Percentiles rank a stretch among this genome's conserved stretches.
These are phyloP conservation scores for Acanthochlamys bracteata DNA, from an alignment of 106 monocot genomes.

Conservation along the genomic window DNA sequence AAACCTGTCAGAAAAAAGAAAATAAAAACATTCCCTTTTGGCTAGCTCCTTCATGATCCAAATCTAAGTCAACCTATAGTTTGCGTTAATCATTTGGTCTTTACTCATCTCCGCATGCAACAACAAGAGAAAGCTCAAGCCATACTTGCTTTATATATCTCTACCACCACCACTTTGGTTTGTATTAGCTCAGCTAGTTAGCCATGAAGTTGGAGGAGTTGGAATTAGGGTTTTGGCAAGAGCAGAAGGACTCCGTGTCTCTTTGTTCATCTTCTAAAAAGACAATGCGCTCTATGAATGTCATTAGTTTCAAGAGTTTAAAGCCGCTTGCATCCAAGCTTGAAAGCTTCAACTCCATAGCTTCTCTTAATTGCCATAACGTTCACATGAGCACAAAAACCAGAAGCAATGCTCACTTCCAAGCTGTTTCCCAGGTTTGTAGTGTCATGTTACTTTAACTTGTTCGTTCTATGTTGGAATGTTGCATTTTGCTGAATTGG, in stretches of 20 bases:
- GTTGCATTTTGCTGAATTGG: neutral
- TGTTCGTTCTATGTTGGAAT: neutral
- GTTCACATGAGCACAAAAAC: neutral
- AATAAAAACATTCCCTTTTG: neutral
- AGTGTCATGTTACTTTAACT: neutral
- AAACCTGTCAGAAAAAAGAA: neutral
- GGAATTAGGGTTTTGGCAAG: conserved; percentile 1
- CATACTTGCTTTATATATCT: conserved; percentile 4
- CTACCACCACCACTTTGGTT: neutral
- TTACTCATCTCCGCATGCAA: conserved; percentile 9
- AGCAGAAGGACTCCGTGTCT: conserved; percentile 1
- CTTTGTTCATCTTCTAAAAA: conserved; percentile 1
- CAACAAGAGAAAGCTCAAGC: neutral
- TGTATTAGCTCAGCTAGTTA: neutral
- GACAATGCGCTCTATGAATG: neutral
- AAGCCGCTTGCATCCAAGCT: conserved; percentile 10
- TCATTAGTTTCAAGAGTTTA: conserved; percentile 13
- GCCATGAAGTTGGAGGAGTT: conserved; percentile 25
- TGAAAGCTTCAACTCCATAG: neutral
- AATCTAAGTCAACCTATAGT: conserved; percentile 2
- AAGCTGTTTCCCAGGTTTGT: neutral
- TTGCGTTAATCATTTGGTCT: conserved; percentile 15
- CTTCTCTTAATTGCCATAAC: neutral
- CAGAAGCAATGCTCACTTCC: neutral
- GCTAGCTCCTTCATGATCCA: neutral